Base-by-base conservation (phyloP, 2,329 filamentous ascomycete genomes). In the Hawksworthiomyces lignivorus region DNA sequence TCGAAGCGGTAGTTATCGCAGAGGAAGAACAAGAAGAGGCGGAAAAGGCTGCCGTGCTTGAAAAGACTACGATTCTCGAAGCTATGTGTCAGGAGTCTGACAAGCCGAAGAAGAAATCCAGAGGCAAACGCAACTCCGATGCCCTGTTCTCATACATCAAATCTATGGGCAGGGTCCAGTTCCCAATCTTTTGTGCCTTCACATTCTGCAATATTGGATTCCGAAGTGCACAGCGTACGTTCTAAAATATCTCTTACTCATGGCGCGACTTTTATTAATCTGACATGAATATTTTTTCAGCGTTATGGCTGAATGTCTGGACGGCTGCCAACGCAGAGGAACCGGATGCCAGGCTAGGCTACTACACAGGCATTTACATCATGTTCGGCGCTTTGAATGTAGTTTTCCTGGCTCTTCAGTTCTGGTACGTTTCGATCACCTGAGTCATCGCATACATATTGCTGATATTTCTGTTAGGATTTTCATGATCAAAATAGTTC, bases 271-370 rank as follows among this genome's bases (percentile, higher is more conserved):
- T n/a, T n/a, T n/a, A n/a, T n/a, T n/a, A n/a, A n/a, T n/a, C n/a
- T n/a, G n/a, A n/a, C n/a, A n/a, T n/a, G n/a, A n/a, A n/a, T n/a
- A n/a, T n/a, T n/a, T n/a, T 28, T 53, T 20, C 37, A 62, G 58
- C 54, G 4, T 52, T 72, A 4, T 73, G 69, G 69, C 58, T 73
- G 7, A 63, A 69, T 43, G 65, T 66, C 54, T 73, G 65, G 70
- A 42, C 44, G 2, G 19, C 22, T 3, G 61, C 68, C 0, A 60
- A 66, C 39, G 64, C 61, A 30, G 68, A 66, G 31, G 53, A 58
- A 4, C 63, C 65, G 1, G 65, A 69, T 52, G 46, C 50, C 15
- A 47, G 51, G 1, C 41, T 61, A 5, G 62, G 60, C 3, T 56
- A 59, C 35, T 67, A 62, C 48, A 50, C 64, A 4, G 62, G 62